These are phyloP conservation scores for Heterococcus sp. DNA, from an alignment of 108 stramenopile genomes.

Conservation along the genomic window DNA sequence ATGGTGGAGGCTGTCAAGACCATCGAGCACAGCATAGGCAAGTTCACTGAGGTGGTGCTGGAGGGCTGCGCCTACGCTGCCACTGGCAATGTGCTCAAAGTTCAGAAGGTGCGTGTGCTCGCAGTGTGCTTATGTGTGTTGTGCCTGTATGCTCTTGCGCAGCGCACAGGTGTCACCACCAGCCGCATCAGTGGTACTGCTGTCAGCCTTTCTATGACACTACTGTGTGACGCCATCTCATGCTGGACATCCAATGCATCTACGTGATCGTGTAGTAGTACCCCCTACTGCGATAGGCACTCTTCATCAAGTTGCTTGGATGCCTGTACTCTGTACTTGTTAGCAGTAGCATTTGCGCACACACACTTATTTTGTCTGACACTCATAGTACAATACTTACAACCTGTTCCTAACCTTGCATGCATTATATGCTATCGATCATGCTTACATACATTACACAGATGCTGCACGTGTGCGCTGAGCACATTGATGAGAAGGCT, in stretches of 20 bases:
- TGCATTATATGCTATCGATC: background rate
- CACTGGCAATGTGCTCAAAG: conserved; percentile 93
- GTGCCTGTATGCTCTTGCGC: no score
- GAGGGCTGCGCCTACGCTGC: conserved; percentile 95
- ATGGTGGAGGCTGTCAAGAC: conserved; percentile 93
- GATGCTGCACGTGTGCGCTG: conserved; percentile 95
- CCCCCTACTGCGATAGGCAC: no score
- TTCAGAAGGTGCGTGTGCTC: conserved; percentile 55
- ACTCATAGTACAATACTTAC: no score
- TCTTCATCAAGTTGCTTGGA: background rate
- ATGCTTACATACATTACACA: conserved; percentile 40
- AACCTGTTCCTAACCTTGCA: no score
- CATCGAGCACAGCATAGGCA: conserved; percentile 89
- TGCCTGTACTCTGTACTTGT: background rate
- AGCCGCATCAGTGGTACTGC: no score
- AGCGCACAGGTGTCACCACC: no score
- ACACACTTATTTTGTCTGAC: no score
- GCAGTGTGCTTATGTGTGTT: background rate
- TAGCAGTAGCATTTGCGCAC: no score
- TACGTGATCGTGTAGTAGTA: no score
- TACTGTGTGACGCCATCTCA: no score
- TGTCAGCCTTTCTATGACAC: no score
- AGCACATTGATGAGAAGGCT: conserved; percentile 88
- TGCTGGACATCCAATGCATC: no score
- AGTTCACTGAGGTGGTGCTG: conserved; percentile 80